A percentile compares a stretch with the other conserved stretches of the same genome.
These are phyloP conservation scores for Leucogyrophana mollusca DNA, from an alignment of 768 basidiomycete genomes.

Conservation along the genomic window DNA sequence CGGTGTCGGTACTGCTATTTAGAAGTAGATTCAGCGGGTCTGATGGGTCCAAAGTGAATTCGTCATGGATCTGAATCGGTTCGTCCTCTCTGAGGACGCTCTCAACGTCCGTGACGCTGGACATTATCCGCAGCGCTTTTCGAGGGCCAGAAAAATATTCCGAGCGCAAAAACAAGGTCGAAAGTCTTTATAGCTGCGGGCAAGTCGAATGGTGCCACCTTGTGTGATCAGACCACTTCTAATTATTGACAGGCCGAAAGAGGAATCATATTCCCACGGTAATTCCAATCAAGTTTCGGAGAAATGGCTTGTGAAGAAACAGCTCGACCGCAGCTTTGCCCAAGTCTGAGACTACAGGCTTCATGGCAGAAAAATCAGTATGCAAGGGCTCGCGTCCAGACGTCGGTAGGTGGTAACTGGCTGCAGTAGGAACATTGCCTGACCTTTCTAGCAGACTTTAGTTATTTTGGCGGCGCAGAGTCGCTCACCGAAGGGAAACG, in stretches of 20 bases:
- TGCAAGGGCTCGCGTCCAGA: conserved; percentile 2
- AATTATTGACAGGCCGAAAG: conserved; percentile 11
- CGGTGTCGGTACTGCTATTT: conserved; percentile 37
- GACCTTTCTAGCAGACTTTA: conserved; percentile 55
- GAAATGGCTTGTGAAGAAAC: too few species aligned
- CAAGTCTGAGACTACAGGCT: neutral
- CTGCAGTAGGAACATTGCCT: neutral
- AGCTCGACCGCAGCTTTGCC: too few species aligned
- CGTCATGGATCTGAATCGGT: conserved; percentile 16
- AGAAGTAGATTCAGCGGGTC: conserved; percentile 62
- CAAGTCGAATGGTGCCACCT: conserved; percentile 29
- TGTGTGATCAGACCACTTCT: conserved; percentile 21
- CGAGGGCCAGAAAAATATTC: too few species aligned
- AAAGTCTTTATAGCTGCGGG: too few species aligned
- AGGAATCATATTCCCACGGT: conserved; percentile 24
- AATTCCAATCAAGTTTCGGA: conserved; percentile 1
- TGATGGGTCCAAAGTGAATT: conserved; percentile 50
- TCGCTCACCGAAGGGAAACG: conserved; percentile 57
- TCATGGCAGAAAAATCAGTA: conserved; percentile 15
- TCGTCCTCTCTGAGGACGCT: neutral
- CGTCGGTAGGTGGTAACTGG: conserved; percentile 16
- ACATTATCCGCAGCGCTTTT: conserved; percentile 13
- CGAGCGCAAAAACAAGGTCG: too few species aligned
- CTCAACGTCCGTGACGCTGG: conserved; percentile 11
- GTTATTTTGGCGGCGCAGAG: conserved; percentile 83